Evolutionary conservation across 495 filamentous ascomycete species (phyloP).

Genomic region (Evernia prunastri): DNA sequence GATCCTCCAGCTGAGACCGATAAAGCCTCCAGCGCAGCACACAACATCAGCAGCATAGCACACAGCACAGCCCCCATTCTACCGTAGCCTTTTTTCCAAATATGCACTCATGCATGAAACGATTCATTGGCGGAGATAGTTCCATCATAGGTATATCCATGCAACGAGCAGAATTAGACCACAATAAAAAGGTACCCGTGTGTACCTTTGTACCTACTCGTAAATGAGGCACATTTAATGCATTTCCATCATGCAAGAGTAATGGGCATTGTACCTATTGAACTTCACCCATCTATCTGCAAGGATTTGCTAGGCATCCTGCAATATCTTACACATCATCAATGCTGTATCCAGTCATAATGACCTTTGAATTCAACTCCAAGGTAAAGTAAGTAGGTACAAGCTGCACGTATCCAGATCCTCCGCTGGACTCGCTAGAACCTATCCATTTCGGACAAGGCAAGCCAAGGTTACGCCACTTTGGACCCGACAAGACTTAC

Average conservation of each 20-base stretch:
- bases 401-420: conserved; percentile 4
- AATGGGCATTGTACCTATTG: too few relatives aligned
- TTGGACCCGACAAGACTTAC: not conserved
- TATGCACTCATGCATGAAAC: not conserved
- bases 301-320: too few relatives aligned
- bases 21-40: not conserved
- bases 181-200: too few relatives aligned
- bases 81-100: too few relatives aligned
- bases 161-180: not conserved
- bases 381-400: not conserved
- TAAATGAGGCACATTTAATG: not conserved
- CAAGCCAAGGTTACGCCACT: not conserved
- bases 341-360: too few relatives aligned
- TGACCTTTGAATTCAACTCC: too few relatives aligned
- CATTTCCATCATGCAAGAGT: not conserved
- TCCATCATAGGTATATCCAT: too few relatives aligned
- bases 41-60: too few relatives aligned
- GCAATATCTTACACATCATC: too few relatives aligned
- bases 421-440: not conserved
- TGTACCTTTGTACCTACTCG: not conserved
- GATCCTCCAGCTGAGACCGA: not conserved
- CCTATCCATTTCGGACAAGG: not conserved
- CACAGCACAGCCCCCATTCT: too few relatives aligned
- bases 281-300: too few relatives aligned
- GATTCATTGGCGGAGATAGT: not conserved